A percentile compares a stretch with the other conserved stretches of the same genome.
These are phyloP conservation scores for Cenchrus purpureus DNA, from an alignment of 176 grass and related monocot genomes.

Conservation along the genomic window DNA sequence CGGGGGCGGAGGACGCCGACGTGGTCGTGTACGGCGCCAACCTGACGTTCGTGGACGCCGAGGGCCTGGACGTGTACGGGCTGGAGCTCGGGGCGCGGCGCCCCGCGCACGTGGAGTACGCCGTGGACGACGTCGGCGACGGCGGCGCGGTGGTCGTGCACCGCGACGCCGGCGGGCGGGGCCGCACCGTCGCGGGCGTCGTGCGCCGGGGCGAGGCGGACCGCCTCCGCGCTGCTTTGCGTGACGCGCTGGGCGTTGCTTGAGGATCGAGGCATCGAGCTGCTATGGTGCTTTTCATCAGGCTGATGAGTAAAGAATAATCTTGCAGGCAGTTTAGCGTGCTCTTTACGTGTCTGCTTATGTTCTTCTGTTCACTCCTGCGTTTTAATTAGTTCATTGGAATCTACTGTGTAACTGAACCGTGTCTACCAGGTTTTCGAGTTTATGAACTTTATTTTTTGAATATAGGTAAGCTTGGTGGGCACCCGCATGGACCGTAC, in stretches of 20 bases:
- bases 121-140: slow-evolving; percentile 48
- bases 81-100: slow-evolving; percentile 46
- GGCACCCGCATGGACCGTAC: too few species aligned
- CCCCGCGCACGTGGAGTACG: slow-evolving; percentile 53
- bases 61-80: slow-evolving; percentile 44
- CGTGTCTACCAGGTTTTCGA: background rate
- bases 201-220: slow-evolving; percentile 6
- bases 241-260: background rate
- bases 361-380: background rate
- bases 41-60: slow-evolving; percentile 67
- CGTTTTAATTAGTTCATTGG: background rate
- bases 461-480: too few species aligned
- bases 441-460: background rate
- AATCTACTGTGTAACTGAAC: background rate
- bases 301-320: background rate
- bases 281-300: background rate
- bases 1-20: slow-evolving; percentile 32
- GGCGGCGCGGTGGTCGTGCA: slow-evolving; percentile 58
- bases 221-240: background rate
- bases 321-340: background rate
- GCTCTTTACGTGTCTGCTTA: background rate
- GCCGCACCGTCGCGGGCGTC: background rate
- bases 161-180: slow-evolving; percentile 28
- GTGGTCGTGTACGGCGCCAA: slow-evolving; percentile 59
- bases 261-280: background rate